Conservation (phyloP, 1,284 basidiomycete genomes). For the Trametes hirsuta region DNA sequence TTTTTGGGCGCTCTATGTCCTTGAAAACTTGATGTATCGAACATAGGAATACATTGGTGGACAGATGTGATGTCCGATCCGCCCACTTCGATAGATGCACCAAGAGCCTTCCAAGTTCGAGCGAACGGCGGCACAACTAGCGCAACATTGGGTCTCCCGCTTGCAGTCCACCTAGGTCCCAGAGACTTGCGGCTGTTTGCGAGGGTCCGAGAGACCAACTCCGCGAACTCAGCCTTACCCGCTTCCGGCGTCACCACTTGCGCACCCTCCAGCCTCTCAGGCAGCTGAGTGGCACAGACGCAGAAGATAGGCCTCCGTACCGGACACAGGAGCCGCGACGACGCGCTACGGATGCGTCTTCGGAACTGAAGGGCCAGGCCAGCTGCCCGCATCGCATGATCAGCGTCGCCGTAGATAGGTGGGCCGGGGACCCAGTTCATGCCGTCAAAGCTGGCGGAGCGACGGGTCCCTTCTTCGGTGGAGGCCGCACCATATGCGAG, state of each 20-base stretch:
- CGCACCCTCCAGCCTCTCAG: not conserved
- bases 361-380: constrained; percentile 18
- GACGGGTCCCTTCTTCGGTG: constrained; percentile 7
- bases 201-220: not conserved
- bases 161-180: not conserved
- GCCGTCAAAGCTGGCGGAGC: constrained; percentile 11
- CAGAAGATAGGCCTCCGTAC: not conserved
- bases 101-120: not conserved
- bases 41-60: not conserved
- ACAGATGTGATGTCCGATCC: not conserved
- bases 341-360: constrained; percentile 2
- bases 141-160: not conserved
- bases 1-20: too few relatives aligned
- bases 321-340: not conserved
- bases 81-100: not conserved
- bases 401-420: constrained; percentile 13
- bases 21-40: not conserved
- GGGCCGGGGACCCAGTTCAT: constrained; percentile 1
- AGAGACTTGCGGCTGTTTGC: not conserved
- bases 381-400: constrained; percentile 19
- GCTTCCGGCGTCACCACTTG: not conserved
- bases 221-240: not conserved
- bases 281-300: not conserved
- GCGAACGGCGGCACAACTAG: not conserved
- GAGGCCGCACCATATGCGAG: constrained; percentile 4